A percentile compares a stretch with the other conserved stretches of the same genome.
phyloP scores from a whole-genome alignment of 805 yeast species.

The Hanseniaspora jakobsenii region DNA sequence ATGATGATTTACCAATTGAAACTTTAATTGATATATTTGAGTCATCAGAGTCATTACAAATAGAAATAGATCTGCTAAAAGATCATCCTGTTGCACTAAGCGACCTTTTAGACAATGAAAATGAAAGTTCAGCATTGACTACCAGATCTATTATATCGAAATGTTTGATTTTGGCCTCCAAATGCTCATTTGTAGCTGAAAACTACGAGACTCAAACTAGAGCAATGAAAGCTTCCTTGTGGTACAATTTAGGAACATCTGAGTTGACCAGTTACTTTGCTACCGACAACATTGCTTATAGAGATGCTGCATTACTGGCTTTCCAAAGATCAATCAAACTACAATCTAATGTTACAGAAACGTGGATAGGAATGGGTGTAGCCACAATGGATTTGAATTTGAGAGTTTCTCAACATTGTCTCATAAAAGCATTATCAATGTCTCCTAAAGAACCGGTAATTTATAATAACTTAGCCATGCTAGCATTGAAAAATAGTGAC shows the following conservation, averaged over 20 bases:
- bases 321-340: slow-evolving; percentile 58
- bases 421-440: slow-evolving; percentile 64
- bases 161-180: slow-evolving; percentile 37
- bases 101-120: slow-evolving; percentile 17
- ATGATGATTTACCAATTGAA: slow-evolving; percentile 40
- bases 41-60: slow-evolving; percentile 17
- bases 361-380: slow-evolving; percentile 78
- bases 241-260: slow-evolving; percentile 63
- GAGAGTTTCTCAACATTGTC: slow-evolving; percentile 81
- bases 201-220: slow-evolving; percentile 27
- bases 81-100: slow-evolving; percentile 2
- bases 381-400: slow-evolving; percentile 55
- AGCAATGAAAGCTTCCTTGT: slow-evolving; percentile 41
- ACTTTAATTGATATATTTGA: slow-evolving; percentile 26
- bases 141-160: too few relatives aligned
- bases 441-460: slow-evolving; percentile 54
- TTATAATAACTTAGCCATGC: slow-evolving; percentile 74
- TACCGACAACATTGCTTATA: slow-evolving; percentile 24
- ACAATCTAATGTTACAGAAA: slow-evolving; percentile 56
- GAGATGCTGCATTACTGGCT: slow-evolving; percentile 43
- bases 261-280: slow-evolving; percentile 38
- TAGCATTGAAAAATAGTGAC: slow-evolving; percentile 62
- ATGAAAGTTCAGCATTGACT: slow-evolving; percentile 28
- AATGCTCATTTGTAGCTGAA: slow-evolving; percentile 31
- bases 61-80: slow-evolving; percentile 23